Base-by-base conservation (phyloP, 805 yeast genomes). In the Ogataea neopini region DNA sequence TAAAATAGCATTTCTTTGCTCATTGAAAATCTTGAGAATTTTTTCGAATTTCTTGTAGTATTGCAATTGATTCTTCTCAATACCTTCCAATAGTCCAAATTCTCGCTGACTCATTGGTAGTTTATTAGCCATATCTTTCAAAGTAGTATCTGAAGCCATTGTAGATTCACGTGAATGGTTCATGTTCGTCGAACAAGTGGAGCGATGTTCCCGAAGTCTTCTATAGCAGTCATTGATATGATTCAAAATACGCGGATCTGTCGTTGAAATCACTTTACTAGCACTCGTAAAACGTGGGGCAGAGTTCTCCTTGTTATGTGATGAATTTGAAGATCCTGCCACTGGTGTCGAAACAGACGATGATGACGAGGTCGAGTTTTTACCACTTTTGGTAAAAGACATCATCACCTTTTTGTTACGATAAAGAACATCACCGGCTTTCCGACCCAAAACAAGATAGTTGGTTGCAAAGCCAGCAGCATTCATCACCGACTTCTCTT, bases 381-480 rank as follows among this genome's bases (percentile, higher is more conserved):
- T 11, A 13, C 33, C 11, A 32, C 22, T 30, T 5, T 54, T 61
- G 32, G 73, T 70, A 61, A 84, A 83, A 14, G 74, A 68, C 70
- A 86, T 78, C 6, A 66, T 62, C n/a, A 87, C 73, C 40, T 62
- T 69, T 48, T 72, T 70, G 3, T 56, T 60, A 6, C 54, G 51
- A 8, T 58, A 56, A 43, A 84, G 57, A 1, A 89, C 71, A 1
- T 59, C 60, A 13, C 66, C 59, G 0, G 90, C 81, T n/a, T 74
- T 68, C 1, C 73, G 70, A 0, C 96, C 96, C 1, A 74, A 55
- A 52, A 73, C 74, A 4, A 91, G 77, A 59, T 92, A 92, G 44
- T 86, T 85, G 1, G 86, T 71, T 0, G 96, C 86, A 70, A 84
- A 91, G 0, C 96, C 95, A n/a, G 81, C 77, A 17, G 77, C 80